Conservation (phyloP, 176 grass and related monocot species). For the Thinopyrum elongatum region DNA sequence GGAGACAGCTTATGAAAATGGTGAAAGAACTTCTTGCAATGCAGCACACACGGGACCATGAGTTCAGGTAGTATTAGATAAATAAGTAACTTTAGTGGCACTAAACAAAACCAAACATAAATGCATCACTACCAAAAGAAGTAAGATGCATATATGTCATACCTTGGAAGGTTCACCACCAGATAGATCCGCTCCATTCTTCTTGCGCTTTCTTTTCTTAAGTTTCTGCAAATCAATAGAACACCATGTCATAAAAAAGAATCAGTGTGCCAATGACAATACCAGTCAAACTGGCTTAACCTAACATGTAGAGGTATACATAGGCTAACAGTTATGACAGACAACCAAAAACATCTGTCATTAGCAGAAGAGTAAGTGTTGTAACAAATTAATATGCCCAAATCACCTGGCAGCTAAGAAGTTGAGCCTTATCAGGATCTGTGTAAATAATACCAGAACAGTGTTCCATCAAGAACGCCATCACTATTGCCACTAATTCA, state of each 20-base stretch:
- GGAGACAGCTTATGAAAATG: slow-evolving; percentile 6
- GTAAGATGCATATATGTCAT: slow-evolving; percentile 2
- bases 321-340: slow-evolving; percentile 4
- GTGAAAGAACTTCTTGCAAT: slow-evolving; percentile 16
- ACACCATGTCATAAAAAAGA: neutral
- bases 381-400: slow-evolving; percentile 2
- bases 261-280: neutral
- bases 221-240: slow-evolving; percentile 28
- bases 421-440: slow-evolving; percentile 37
- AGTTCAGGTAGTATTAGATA: neutral
- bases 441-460: slow-evolving; percentile 8
- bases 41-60: neutral
- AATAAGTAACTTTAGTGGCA: slow-evolving; percentile 2
- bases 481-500: slow-evolving; percentile 40
- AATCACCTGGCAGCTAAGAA: slow-evolving; percentile 12
- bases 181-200: slow-evolving; percentile 26
- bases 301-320: neutral
- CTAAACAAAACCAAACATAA: slow-evolving; percentile 10
- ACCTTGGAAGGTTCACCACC: slow-evolving; percentile 36
- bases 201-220: slow-evolving; percentile 40
- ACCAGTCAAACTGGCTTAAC: neutral
- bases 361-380: slow-evolving; percentile 5
- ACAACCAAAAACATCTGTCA: neutral
- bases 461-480: slow-evolving; percentile 36
- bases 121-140: slow-evolving; percentile 11